Base-by-base conservation (phyloP, 1,284 basidiomycete species). In the Apiotrichum brassicae region DNA sequence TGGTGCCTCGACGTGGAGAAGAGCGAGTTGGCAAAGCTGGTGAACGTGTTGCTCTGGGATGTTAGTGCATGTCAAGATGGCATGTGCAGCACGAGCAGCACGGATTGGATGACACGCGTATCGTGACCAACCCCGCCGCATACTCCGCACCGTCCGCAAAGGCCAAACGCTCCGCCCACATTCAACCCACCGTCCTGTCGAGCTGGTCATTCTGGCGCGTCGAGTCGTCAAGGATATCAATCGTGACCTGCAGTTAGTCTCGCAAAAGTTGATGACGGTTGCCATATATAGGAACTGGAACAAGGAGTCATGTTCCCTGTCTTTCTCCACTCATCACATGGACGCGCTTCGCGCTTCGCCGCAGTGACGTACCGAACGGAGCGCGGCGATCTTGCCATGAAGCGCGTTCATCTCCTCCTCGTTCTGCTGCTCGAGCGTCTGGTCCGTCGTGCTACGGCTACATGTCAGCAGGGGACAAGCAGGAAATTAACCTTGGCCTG, bases 371-470 rank as follows among this genome's bases (percentile, higher is more conserved):
- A 72, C 71, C 35, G 65, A 68, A 43, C 71, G 57, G 39, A 74
- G 47, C 20, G 64, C 58, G 51, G 66, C 68, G 59, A 74, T 74
- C 64, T 74, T 74, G 38, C 68, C 64, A 55, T 73, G 72, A 38
- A 74, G 50, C 18, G 61, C 58, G 36, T 64, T 65, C 28, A 74
- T 51, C 56, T 72, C 71, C 34, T 72, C 70, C 25, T 74, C 72
- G 54, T 74, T 74, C 54, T 74, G 72, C 35, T 69, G 64, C 57
- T 74, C 72, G n/a, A 74, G 59, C 44, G 72, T 74, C 53, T 68
- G 66, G 51, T 74, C 72, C 22, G 66, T 56, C 34, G 63, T 56
- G 49, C 67, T 71, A 42, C 51, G 49, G 18, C 48, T 56, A 35
- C 38, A 16, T 24, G 26, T 48, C 25, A 48, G 46, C 32, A 7